These are phyloP conservation scores for Eutrema yunnanense DNA, from an alignment of 345 rosid genomes.

Conservation along the genomic window DNA sequence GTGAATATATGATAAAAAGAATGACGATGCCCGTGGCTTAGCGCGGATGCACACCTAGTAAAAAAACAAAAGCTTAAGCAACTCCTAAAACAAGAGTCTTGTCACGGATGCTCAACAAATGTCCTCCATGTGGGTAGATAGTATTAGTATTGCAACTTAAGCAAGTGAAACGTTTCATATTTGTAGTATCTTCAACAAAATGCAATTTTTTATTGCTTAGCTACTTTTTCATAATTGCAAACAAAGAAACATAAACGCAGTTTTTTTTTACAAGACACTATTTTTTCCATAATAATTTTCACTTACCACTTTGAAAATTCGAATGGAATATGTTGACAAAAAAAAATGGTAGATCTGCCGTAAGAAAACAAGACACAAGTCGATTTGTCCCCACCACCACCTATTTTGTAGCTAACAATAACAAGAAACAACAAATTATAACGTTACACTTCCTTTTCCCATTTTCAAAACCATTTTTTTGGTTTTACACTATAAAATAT, in stretches of 20 bases:
- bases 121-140: background rate
- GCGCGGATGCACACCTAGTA: no score
- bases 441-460: slow-evolving; percentile 13
- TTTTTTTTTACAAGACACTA: background rate
- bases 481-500: background rate
- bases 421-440: slow-evolving; percentile 1
- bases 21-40: no score
- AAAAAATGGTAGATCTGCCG: slow-evolving; percentile 1
- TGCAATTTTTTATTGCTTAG: background rate
- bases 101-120: slow-evolving; percentile 3
- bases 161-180: background rate
- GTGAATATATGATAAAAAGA: no score
- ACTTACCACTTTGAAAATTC: slow-evolving; percentile 3
- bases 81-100: background rate
- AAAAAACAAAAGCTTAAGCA: background rate
- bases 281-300: background rate
- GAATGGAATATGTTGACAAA: slow-evolving; percentile 10
- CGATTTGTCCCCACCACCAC: slow-evolving; percentile 21
- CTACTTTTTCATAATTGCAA: background rate
- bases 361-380: slow-evolving; percentile 9
- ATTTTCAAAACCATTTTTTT: background rate
- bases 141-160: background rate
- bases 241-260: no score
- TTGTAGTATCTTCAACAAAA: background rate
- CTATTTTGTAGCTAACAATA: slow-evolving; percentile 15